Percentiles rank a stretch among this genome's conserved stretches.
Evolutionary conservation across 1,284 basidiomycete species (phyloP).

Genomic region (Cerrena zonata): DNA sequence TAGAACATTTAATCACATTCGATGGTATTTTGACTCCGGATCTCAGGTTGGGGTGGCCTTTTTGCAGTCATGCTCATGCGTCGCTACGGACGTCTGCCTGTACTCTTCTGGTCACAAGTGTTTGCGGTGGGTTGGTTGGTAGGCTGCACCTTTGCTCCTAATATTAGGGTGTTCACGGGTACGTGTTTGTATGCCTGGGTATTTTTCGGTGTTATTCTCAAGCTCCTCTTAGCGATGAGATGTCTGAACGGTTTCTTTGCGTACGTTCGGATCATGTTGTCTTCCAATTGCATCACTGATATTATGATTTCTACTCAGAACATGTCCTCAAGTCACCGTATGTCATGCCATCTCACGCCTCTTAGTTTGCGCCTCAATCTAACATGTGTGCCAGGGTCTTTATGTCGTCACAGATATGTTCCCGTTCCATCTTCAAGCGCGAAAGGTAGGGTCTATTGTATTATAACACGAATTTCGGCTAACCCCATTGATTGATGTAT

Average conservation of each 20-base stretch:
- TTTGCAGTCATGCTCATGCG: slow-evolving; percentile 56
- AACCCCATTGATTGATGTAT: not conserved
- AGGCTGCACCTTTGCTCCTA: slow-evolving; percentile 51
- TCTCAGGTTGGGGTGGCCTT: slow-evolving; percentile 54
- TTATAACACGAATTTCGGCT: too few relatives aligned
- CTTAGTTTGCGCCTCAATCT: not conserved
- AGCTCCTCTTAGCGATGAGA: slow-evolving; percentile 46
- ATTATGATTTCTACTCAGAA: slow-evolving; percentile 30
- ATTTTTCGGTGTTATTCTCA: not conserved
- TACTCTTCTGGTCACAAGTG: slow-evolving; percentile 61
- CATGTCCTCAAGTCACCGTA: slow-evolving; percentile 66
- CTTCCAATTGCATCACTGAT: not conserved
- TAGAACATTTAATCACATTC: not conserved
- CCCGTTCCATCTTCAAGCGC: slow-evolving; percentile 71
- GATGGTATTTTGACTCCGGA: not conserved
- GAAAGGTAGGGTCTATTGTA: slow-evolving; percentile 46
- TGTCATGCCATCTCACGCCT: too few relatives aligned
- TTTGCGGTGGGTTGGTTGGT: slow-evolving; percentile 44
- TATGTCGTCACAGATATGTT: slow-evolving; percentile 65
- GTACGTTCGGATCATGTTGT: slow-evolving; percentile 36
- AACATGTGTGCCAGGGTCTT: slow-evolving; percentile 41
- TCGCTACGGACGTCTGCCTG: slow-evolving; percentile 53
- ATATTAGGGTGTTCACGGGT: slow-evolving; percentile 49
- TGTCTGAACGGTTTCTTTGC: slow-evolving; percentile 68
- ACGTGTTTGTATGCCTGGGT: slow-evolving; percentile 3